phyloP scores from a whole-genome alignment of 208 protist genomes.

The Acanthamoeba lenticulata region DNA sequence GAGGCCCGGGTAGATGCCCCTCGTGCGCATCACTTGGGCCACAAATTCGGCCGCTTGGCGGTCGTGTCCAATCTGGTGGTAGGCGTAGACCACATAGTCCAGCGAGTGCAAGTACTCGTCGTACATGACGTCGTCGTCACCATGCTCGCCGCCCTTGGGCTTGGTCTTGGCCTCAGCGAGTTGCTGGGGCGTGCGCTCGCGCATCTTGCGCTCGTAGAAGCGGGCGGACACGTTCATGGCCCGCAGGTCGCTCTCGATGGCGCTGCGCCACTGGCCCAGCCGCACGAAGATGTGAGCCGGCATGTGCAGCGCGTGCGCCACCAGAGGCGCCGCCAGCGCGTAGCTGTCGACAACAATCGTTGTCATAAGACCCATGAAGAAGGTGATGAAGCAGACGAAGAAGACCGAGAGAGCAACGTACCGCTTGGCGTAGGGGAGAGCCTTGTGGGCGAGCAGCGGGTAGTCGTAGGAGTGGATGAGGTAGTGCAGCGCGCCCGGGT shows the following conservation, averaged over 20 bases:
- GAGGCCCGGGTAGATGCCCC: background rate
- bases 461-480: conserved; percentile 52
- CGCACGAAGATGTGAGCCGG: conserved; percentile 35
- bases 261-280: conserved; percentile 4
- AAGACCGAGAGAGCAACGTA: background rate
- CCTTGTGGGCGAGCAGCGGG: conserved; percentile 8
- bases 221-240: background rate
- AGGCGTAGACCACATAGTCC: conserved; percentile 14
- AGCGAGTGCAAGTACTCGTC: conserved; percentile 42
- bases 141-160: too few relatives aligned
- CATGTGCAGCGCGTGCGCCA: conserved; percentile 55
- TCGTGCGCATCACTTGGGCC: background rate
- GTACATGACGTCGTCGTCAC: conserved; percentile 26
- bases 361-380: background rate
- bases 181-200: too few relatives aligned
- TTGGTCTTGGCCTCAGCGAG: too few relatives aligned
- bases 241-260: background rate
- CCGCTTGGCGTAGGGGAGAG: conserved; percentile 13
- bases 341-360: background rate
- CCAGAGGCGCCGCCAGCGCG: background rate
- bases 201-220: background rate
- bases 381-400: background rate
- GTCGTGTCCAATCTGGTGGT: conserved; percentile 7
- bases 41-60: background rate
- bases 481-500: conserved; percentile 56